Percentiles rank a stretch among this genome's conserved stretches.
These are phyloP conservation scores for Carex parvula DNA, from an alignment of 176 grass and related monocot genomes.

Conservation along the genomic window DNA sequence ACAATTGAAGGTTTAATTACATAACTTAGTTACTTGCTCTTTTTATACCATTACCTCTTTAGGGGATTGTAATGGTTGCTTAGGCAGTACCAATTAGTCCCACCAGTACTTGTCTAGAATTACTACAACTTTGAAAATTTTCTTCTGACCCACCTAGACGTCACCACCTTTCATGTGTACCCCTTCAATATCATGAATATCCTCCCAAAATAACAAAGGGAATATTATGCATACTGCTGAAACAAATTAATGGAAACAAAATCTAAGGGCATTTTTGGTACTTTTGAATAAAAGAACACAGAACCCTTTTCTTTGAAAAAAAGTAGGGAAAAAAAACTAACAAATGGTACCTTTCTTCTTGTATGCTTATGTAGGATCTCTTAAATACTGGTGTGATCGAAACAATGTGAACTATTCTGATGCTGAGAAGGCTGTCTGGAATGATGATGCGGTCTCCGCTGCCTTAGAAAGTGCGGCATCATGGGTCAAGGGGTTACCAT, in stretches of 20 bases:
- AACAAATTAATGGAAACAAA: not conserved
- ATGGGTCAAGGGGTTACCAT: constrained; percentile 74
- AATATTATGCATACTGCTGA: not conserved
- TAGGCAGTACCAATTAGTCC: not conserved
- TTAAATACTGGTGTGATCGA: constrained; percentile 86
- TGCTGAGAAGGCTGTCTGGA: constrained; percentile 59
- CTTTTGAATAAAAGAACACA: not conserved
- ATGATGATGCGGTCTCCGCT: constrained; percentile 51
- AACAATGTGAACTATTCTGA: constrained; percentile 54
- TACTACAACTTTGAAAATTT: not conserved
- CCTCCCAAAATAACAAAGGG: not conserved
- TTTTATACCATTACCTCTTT: not conserved
- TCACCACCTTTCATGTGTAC: not conserved
- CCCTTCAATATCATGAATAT: not conserved
- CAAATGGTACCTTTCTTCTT: not conserved
- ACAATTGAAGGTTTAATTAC: constrained; percentile 54
- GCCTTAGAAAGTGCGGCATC: constrained; percentile 56
- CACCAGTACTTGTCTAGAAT: not conserved
- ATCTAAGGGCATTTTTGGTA: not conserved
- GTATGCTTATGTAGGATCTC: constrained; percentile 42
- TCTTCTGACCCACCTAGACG: not conserved
- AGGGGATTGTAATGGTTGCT: not conserved
- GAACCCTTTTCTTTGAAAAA: not conserved
- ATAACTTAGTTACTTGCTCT: not conserved
- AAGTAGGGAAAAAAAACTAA: not conserved